Percentiles rank a stretch among this genome's conserved stretches.
phyloP scores from a whole-genome alignment of 2,329 filamentous ascomycete species.

The Ramularia endophylla region DNA sequence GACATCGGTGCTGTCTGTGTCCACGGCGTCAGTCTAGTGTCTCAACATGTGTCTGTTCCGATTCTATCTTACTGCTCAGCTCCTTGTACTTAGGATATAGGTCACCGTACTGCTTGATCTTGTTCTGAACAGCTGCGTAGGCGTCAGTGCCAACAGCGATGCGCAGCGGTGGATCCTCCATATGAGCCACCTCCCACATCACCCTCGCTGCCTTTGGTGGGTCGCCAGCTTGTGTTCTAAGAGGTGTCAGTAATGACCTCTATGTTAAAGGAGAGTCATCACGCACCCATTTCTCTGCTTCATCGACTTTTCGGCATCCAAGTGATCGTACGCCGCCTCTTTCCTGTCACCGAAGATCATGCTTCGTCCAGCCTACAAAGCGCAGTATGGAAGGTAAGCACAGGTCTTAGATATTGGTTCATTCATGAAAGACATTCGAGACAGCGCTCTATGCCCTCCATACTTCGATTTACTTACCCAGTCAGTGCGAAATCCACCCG shows the following conservation, averaged over 20 bases:
- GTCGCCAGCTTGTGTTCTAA: slow-evolving; percentile 42
- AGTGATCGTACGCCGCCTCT: slow-evolving; percentile 44
- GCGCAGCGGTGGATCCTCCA: slow-evolving; percentile 48
- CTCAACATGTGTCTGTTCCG: slow-evolving; percentile 18
- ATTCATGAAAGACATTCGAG: no score
- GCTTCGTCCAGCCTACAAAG: slow-evolving; percentile 32
- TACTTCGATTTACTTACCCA: no score
- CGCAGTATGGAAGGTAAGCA: no score
- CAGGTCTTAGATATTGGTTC: no score
- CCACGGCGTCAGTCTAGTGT: not conserved
- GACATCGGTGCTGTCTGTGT: slow-evolving; percentile 8
- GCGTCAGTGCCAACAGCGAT: slow-evolving; percentile 51
- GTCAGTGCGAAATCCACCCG: slow-evolving; percentile 43
- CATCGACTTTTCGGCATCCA: slow-evolving; percentile 40
- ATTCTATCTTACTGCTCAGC: slow-evolving; percentile 44
- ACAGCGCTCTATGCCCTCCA: no score
- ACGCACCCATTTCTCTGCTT: slow-evolving; percentile 32
- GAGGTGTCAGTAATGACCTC: no score
- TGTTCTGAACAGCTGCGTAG: slow-evolving; percentile 43
- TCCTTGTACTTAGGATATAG: slow-evolving; percentile 47
- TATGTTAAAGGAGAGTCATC: no score
- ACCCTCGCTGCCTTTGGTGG: slow-evolving; percentile 35
- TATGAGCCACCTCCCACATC: slow-evolving; percentile 51
- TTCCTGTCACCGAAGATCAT: slow-evolving; percentile 44
- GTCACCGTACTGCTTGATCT: slow-evolving; percentile 46